phyloP scores from a whole-genome alignment of 805 yeast genomes.

The Lipomyces lipofer region DNA sequence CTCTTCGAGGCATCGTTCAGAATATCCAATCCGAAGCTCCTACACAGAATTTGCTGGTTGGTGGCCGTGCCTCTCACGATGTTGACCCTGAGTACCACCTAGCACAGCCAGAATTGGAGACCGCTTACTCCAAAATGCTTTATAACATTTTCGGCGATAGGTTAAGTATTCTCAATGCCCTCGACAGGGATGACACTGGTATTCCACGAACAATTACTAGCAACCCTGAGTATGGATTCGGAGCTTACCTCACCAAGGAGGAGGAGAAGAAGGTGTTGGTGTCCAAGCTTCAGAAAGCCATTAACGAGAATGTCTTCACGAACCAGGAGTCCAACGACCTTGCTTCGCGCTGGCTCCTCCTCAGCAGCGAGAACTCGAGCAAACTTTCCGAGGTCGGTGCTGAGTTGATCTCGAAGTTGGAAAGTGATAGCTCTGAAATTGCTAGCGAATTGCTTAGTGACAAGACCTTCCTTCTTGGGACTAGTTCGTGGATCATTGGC shows the following conservation, averaged over 20 bases:
- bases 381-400: slow-evolving; percentile 41
- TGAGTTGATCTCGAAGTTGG: slow-evolving; percentile 38
- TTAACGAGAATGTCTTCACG: slow-evolving; percentile 39
- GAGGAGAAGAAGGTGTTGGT: slow-evolving; percentile 53
- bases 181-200: slow-evolving; percentile 47
- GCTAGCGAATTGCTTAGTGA: slow-evolving; percentile 52
- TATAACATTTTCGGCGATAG: slow-evolving; percentile 62
- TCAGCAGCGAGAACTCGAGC: slow-evolving; percentile 29
- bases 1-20: slow-evolving; percentile 50
- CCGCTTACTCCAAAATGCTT: slow-evolving; percentile 74
- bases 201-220: slow-evolving; percentile 43
- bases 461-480: slow-evolving; percentile 49
- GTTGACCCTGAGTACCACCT: slow-evolving; percentile 28
- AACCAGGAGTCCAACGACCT: slow-evolving; percentile 54
- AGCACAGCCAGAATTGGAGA: slow-evolving; percentile 51
- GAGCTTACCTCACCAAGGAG: slow-evolving; percentile 62
- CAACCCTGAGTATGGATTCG: slow-evolving; percentile 83
- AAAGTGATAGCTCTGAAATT: slow-evolving; percentile 41
- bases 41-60: slow-evolving; percentile 62
- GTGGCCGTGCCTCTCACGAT: slow-evolving; percentile 41
- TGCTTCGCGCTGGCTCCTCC: slow-evolving; percentile 71
- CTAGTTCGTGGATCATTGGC: slow-evolving; percentile 80
- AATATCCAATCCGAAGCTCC: slow-evolving; percentile 59
- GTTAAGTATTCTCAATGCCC: slow-evolving; percentile 62
- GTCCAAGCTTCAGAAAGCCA: slow-evolving; percentile 48